Evolutionary conservation across 2,329 filamentous ascomycete species (phyloP).

Genomic region (Cyclaneusma minus): DNA sequence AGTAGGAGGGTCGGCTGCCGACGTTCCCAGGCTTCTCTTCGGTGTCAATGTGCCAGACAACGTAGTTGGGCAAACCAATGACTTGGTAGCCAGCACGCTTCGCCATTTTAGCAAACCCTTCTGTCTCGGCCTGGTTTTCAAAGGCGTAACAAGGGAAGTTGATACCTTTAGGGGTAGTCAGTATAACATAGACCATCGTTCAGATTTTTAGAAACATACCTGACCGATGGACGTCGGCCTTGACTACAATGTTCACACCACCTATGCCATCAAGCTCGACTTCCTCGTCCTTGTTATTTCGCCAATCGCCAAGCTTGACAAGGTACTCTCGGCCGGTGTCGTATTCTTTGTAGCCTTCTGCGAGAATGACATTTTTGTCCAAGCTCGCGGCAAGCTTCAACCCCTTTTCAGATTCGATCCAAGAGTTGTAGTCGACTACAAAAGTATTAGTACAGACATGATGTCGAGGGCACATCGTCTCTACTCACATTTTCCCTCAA

Average conservation of each 20-base stretch:
- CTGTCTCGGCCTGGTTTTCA: slow-evolving; percentile 97
- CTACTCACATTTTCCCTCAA: slow-evolving; percentile 80
- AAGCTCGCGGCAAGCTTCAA: slow-evolving; percentile 58
- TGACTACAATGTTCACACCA: slow-evolving; percentile 93
- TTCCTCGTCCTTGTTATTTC: slow-evolving; percentile 81
- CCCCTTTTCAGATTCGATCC: slow-evolving; percentile 83
- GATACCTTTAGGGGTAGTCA: slow-evolving; percentile 48
- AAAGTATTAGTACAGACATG: slow-evolving; percentile 10
- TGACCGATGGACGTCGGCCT: slow-evolving; percentile 91
- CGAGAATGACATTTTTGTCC: slow-evolving; percentile 68
- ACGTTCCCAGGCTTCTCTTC: slow-evolving; percentile 81
- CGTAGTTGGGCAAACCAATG: slow-evolving; percentile 85
- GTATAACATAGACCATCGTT: slow-evolving; percentile 4
- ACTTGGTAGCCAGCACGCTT: slow-evolving; percentile 90
- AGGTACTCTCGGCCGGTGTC: slow-evolving; percentile 83
- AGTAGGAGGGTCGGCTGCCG: no score
- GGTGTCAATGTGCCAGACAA: slow-evolving; percentile 98
- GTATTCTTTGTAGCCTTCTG: slow-evolving; percentile 91
- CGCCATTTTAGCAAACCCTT: slow-evolving; percentile 98
- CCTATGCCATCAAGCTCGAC: slow-evolving; percentile 90
- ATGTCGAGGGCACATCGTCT: slow-evolving; percentile 1
- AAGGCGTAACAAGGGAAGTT: slow-evolving; percentile 96
- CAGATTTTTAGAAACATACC: slow-evolving; percentile 33
- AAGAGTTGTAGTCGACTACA: slow-evolving; percentile 94
- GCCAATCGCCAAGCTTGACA: slow-evolving; percentile 83